Percentiles rank a stretch among this genome's conserved stretches.
Conservation (phyloP, 2,329 filamentous ascomycete species). For the Sporothrix humicola region DNA sequence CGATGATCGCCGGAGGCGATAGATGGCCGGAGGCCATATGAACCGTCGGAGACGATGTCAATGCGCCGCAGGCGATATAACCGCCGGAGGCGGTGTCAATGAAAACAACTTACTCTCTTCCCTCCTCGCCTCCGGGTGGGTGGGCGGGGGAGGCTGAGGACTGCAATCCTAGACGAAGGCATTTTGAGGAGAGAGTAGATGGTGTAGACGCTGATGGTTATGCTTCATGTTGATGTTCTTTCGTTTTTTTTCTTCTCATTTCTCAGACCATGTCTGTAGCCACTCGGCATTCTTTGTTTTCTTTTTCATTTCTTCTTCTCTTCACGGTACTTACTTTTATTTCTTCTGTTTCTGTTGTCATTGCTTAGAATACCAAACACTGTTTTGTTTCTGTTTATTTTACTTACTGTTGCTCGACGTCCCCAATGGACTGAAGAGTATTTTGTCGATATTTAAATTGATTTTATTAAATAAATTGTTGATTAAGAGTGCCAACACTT, state of each 20-base stretch:
- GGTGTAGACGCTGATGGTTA: not conserved
- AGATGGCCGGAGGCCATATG: no score
- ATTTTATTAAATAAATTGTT: not conserved
- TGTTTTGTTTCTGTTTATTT: not conserved
- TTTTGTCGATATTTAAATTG: not conserved
- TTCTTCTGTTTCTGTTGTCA: not conserved
- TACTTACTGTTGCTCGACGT: not conserved
- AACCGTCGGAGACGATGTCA: no score
- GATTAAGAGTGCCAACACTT: no score
- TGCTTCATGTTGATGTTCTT: not conserved
- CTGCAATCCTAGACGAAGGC: no score
- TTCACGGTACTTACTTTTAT: not conserved
- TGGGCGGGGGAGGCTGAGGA: no score
- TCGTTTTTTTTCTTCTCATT: not conserved
- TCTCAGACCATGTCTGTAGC: no score
- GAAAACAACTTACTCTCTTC: no score
- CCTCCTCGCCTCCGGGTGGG: no score
- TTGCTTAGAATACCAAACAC: slow-evolving; percentile 23
- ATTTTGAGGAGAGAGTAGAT: not conserved
- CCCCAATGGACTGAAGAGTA: not conserved
- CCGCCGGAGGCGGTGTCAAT: no score
- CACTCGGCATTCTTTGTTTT: slow-evolving; percentile 6
- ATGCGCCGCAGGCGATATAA: no score
- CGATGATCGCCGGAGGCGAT: no score
- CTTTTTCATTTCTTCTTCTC: slow-evolving; percentile 14